phyloP scores from a whole-genome alignment of 345 rosid genomes.

The Conringia planisiliqua region DNA sequence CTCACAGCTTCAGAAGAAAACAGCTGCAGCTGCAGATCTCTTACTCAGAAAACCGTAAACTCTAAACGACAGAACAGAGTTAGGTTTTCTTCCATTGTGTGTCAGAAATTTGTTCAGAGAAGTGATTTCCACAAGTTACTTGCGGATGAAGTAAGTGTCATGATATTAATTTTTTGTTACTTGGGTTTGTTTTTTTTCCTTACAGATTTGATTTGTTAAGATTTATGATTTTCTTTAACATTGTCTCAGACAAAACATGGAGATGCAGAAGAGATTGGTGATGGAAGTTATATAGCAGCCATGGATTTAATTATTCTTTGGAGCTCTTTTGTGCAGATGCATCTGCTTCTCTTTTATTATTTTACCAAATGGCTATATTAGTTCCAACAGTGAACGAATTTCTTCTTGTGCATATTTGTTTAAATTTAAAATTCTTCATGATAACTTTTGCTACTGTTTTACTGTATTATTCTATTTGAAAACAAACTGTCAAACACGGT shows the following conservation, averaged over 20 bases:
- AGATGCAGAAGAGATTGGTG: slow-evolving; percentile 23
- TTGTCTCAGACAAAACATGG: slow-evolving; percentile 14
- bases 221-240: neutral
- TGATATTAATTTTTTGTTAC: neutral
- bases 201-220: neutral
- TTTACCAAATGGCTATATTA: neutral
- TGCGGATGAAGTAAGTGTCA: slow-evolving; percentile 25
- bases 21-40: slow-evolving; percentile 39
- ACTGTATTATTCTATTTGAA: neutral
- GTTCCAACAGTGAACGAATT: neutral
- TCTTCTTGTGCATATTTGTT: slow-evolving; percentile 12
- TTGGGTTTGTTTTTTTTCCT: neutral
- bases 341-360: neutral
- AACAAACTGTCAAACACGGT: slow-evolving; percentile 19
- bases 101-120: neutral
- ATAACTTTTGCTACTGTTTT: neutral
- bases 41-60: slow-evolving; percentile 2
- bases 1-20: slow-evolving; percentile 59
- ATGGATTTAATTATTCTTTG: neutral
- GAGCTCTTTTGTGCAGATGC: neutral
- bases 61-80: slow-evolving; percentile 6
- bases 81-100: slow-evolving; percentile 5
- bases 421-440: no score
- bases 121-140: slow-evolving; percentile 13
- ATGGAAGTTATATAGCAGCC: slow-evolving; percentile 2